phyloP scores from a whole-genome alignment of 495 filamentous ascomycete genomes.

The Friedmanniomyces endolithicus region DNA sequence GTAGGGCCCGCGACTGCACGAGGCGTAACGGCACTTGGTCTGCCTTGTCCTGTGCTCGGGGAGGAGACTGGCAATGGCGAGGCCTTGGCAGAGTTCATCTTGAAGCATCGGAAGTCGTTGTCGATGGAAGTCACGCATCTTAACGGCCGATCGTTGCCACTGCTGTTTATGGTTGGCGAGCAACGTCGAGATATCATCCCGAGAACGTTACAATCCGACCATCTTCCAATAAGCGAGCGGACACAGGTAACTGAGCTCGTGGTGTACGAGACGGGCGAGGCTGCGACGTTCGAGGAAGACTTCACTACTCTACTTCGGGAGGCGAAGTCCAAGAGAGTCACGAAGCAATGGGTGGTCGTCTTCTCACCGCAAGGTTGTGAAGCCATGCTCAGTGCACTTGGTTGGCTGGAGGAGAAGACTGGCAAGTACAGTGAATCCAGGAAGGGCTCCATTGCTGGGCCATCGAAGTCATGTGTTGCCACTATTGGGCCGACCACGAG shows the following conservation, averaged over 20 bases:
- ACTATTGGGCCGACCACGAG: conserved; percentile 92
- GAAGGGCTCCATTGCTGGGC: conserved; percentile 13
- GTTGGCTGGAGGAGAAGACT: conserved; percentile 39
- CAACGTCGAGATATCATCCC: conserved; percentile 81
- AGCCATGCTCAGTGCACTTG: conserved; percentile 60
- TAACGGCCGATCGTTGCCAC: conserved; percentile 33
- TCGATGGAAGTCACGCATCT: conserved; percentile 41
- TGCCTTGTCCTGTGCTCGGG: conserved; percentile 38
- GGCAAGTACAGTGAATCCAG: conserved; percentile 31
- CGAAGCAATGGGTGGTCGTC: conserved; percentile 68
- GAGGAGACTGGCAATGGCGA: conserved; percentile 73
- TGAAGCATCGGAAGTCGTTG: conserved; percentile 32
- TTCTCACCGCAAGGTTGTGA: conserved; percentile 87
- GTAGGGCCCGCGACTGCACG: conserved; percentile 85
- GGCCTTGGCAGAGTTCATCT: conserved; percentile 59
- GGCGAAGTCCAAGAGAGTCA: conserved; percentile 25
- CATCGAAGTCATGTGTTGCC: conserved; percentile 38
- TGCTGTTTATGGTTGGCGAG: conserved; percentile 82
- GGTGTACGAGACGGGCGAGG: conserved; percentile 75
- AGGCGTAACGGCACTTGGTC: conserved; percentile 48
- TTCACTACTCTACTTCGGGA: conserved; percentile 41
- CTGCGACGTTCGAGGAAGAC: conserved; percentile 55
- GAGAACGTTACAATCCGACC: conserved; percentile 49
- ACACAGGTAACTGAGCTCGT: conserved; percentile 64
- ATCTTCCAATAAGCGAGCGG: conserved; percentile 30